Evolutionary conservation across 768 basidiomycete species (phyloP), one percentile per base, ranked within the genome.

Genomic region (Mycena epipterygia): DNA sequence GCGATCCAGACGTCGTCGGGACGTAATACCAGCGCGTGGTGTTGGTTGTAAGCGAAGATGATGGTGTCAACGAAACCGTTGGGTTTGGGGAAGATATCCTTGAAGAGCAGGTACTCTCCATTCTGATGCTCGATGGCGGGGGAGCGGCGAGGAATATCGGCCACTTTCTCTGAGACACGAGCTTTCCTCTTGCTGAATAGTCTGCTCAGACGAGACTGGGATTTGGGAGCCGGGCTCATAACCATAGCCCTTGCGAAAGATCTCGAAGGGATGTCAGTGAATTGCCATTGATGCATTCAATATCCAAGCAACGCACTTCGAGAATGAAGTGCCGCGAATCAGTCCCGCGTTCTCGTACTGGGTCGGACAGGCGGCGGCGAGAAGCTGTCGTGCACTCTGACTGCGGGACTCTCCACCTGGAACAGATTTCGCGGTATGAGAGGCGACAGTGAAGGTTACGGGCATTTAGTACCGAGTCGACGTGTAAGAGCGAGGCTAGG

Each of bases 1-100:
- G 80, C 74, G 14, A 78, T 52, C 80, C 84, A 85, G 48, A 85
- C 76, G 67, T 85, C 84, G 61, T 85, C 84, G 16, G 84, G 84
- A 12, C 84, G 79, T 16, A 84, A 42, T 56, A 80, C 74, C 53
- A 85, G 79, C 0, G 76, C 69, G 19, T 79, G 76, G 62, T 78
- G 77, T 1, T 71, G 51, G 51, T 74, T 78, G 52, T 78, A 78
- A 2, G 77, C 77, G 27, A 56, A 35, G 21, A 78, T 58, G n/a
- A 78, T 59, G 12, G 76, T 74, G 32, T 74, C 56, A 5, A 78
- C 78, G 37, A 78, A 75, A 9, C 77, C 78, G 46, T 78, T 65
- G 0, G 29, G 37, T 30, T 44, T 49, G 1, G 55, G 53, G 19
- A 48, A 14, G 23, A 65, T 27, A 23, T 64, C 27, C 46, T 48